Conservation (phyloP, 805 yeast species). For the Saccharomyces mikatae region DNA sequence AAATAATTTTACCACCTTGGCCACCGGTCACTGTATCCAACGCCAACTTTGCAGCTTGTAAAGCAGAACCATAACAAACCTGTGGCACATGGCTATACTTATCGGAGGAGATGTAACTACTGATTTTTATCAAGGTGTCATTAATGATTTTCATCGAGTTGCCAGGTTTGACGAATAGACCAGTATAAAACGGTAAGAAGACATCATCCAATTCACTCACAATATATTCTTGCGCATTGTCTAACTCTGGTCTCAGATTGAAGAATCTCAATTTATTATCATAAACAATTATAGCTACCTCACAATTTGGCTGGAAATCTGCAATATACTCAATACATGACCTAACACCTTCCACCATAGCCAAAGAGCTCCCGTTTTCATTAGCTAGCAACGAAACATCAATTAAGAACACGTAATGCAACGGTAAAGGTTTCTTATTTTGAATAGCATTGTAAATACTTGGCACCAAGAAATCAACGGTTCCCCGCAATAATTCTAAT, state of each 20-base stretch:
- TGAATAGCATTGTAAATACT: slow-evolving; percentile 51
- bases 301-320: slow-evolving; percentile 35
- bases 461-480: slow-evolving; percentile 80
- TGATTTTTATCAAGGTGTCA: slow-evolving; percentile 48
- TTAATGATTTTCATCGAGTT: slow-evolving; percentile 59
- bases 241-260: slow-evolving; percentile 50
- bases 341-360: slow-evolving; percentile 65
- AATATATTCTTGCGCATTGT: slow-evolving; percentile 49
- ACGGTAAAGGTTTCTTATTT: slow-evolving; percentile 35
- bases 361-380: slow-evolving; percentile 44
- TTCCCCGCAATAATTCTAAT: slow-evolving; percentile 76
- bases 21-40: slow-evolving; percentile 38
- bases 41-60: slow-evolving; percentile 57
- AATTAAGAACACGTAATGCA: slow-evolving; percentile 65
- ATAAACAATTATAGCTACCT: slow-evolving; percentile 66
- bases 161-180: slow-evolving; percentile 72
- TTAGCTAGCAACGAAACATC: slow-evolving; percentile 60
- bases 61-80: slow-evolving; percentile 73
- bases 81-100: slow-evolving; percentile 34
- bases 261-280: slow-evolving; percentile 68
- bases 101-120: slow-evolving; percentile 31
- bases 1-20: slow-evolving; percentile 81
- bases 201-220: slow-evolving; percentile 51
- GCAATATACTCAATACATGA: slow-evolving; percentile 36
- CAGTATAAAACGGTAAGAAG: slow-evolving; percentile 70